Base-by-base conservation (phyloP, 768 basidiomycete genomes). In the Boletus tylopilopsis region DNA sequence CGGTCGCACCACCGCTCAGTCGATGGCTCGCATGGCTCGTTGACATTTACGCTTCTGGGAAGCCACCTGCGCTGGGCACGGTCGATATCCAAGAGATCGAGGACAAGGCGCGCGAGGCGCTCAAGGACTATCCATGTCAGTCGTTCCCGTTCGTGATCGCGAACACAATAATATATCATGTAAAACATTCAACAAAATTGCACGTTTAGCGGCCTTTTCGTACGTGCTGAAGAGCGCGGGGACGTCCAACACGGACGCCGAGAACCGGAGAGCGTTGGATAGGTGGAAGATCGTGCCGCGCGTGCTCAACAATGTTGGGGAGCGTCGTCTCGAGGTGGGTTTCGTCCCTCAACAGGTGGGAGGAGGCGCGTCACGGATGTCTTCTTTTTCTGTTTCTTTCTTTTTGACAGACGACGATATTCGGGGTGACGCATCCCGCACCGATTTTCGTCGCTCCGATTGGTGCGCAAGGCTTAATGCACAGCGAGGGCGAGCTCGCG, bases 171-270 rank as follows among this genome's bases (percentile, higher is more conserved):
- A 13, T 13, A 30, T 30, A n/a, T n/a, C n/a, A n/a, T n/a, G n/a
- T n/a, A n/a, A n/a, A n/a, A n/a, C n/a, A n/a, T n/a, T n/a, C n/a
- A n/a, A n/a, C n/a, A n/a, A n/a, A n/a, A n/a, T n/a, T n/a, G n/a
- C n/a, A n/a, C n/a, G n/a, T n/a, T 30, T 73, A 87, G 81, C 35
- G 64, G 76, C 85, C 9, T 91, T 83, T 69, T 67, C 76, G 63
- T 91, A 89, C 58, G 81, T 84, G 5, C 73, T 74, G 47, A 86
- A 85, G 39, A 82, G 79, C 55, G 88, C 90, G 5, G 90, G 90
- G 0, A 77, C 79, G 5, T 70, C 73, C 49, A 71, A 75, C 23
- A 92, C 90, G 4, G 77, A 82, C 62, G 71, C 66, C 24, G 80
- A 78, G 52, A 92, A 92, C 59, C 71, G 76, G 39, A 75, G 78